A percentile compares a stretch with the other conserved stretches of the same genome.
Evolutionary conservation across 1,284 basidiomycete genomes (phyloP).

Genomic region (Leccinum pachyderme): DNA sequence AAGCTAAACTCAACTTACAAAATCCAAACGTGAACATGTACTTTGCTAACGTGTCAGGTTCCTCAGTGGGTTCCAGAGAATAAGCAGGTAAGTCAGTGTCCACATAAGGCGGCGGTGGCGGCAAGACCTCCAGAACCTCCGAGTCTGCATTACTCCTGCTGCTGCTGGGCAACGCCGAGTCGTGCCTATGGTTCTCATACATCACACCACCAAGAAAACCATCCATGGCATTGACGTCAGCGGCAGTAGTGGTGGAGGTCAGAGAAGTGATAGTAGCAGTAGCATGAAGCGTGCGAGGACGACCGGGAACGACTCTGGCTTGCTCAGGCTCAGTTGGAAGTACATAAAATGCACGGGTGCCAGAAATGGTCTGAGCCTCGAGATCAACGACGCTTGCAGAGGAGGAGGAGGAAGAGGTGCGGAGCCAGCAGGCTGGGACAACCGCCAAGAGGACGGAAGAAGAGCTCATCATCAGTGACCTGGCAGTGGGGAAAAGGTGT

Average conservation of each 20-base stretch:
- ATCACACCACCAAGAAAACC: constrained; percentile 20
- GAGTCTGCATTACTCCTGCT: background rate
- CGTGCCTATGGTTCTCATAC: constrained; percentile 22
- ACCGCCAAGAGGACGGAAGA: background rate
- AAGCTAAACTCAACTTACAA: constrained; percentile 11
- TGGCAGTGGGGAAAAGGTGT: background rate
- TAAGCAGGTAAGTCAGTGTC: constrained; percentile 28
- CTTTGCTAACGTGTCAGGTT: constrained; percentile 30
- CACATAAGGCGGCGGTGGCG: constrained; percentile 20
- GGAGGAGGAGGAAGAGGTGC: constrained; percentile 2
- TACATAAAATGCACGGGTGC: constrained; percentile 1
- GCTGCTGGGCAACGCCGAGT: constrained; percentile 4
- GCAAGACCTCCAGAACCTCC: background rate
- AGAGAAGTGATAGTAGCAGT: background rate
- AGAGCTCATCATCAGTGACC: background rate
- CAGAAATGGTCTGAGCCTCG: constrained; percentile 18
- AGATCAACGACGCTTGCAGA: constrained; percentile 3
- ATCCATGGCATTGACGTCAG: constrained; percentile 11
- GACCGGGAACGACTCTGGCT: background rate
- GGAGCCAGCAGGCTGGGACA: constrained; percentile 20
- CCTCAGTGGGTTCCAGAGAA: constrained; percentile 4
- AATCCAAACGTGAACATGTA: constrained; percentile 35
- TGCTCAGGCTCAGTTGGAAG: constrained; percentile 10
- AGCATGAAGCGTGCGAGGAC: constrained; percentile 1
- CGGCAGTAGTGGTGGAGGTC: background rate